These are phyloP conservation scores for Aureoboletus auriporus DNA, from an alignment of 768 basidiomycete species.

Conservation along the genomic window DNA sequence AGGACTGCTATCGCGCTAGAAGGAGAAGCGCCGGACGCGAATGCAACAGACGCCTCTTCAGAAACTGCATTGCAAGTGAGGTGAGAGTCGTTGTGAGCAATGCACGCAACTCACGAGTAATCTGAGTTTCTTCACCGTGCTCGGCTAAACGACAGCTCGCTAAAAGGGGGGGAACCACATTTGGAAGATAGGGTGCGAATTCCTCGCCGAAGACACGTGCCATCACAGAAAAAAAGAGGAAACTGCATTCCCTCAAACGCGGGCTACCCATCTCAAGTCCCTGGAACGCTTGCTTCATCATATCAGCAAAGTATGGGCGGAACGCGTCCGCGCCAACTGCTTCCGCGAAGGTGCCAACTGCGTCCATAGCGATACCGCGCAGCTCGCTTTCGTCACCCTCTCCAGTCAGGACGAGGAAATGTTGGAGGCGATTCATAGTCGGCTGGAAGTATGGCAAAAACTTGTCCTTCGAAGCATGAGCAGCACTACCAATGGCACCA, in stretches of 20 bases:
- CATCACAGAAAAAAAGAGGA: slow-evolving; percentile 98
- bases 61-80: slow-evolving; percentile 34
- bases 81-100: neutral
- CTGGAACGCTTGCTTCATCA: slow-evolving; percentile 94
- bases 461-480: slow-evolving; percentile 87
- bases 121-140: slow-evolving; percentile 53
- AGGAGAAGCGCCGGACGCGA: slow-evolving; percentile 72
- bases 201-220: slow-evolving; percentile 95
- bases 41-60: slow-evolving; percentile 53
- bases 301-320: slow-evolving; percentile 91
- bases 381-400: slow-evolving; percentile 93
- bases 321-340: slow-evolving; percentile 93
- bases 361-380: slow-evolving; percentile 96
- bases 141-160: slow-evolving; percentile 81
- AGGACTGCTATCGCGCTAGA: slow-evolving; percentile 63
- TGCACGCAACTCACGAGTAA: slow-evolving; percentile 37
- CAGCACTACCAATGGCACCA: slow-evolving; percentile 96
- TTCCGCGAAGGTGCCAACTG: slow-evolving; percentile 97
- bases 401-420: slow-evolving; percentile 79
- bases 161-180: slow-evolving; percentile 83
- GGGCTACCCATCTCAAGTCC: slow-evolving; percentile 85
- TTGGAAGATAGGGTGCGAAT: slow-evolving; percentile 82
- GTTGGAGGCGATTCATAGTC: slow-evolving; percentile 83
- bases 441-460: slow-evolving; percentile 94
- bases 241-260: slow-evolving; percentile 89